A percentile compares a stretch with the other conserved stretches of the same genome.
phyloP scores from a whole-genome alignment of 2,329 filamentous ascomycete species.

The Penicillium palitans region DNA sequence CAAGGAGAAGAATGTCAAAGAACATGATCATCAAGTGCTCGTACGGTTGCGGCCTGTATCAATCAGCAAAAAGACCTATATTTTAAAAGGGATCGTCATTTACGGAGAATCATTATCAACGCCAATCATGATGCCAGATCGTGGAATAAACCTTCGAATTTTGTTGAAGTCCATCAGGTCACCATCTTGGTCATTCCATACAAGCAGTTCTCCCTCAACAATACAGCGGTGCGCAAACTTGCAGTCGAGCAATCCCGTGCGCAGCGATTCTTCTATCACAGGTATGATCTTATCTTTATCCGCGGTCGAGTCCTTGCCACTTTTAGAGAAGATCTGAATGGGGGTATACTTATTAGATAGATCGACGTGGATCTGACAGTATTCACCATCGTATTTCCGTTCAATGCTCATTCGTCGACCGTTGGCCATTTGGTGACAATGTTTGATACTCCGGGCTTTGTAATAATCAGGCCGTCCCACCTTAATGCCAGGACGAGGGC shows the following conservation, averaged over 20 bases:
- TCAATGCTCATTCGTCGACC: conserved; percentile 69
- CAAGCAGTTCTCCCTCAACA: conserved; percentile 78
- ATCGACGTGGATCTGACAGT: conserved; percentile 84
- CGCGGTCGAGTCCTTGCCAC: conserved; percentile 80
- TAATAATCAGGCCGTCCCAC: conserved; percentile 64
- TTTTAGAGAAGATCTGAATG: conserved; percentile 87
- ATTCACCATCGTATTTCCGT: conserved; percentile 84
- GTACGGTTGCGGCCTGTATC: conserved; percentile 46
- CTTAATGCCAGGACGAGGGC: conserved; percentile 61
- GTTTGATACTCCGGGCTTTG: conserved; percentile 69
- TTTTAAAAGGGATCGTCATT: conserved; percentile 24
- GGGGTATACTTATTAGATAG: conserved; percentile 53
- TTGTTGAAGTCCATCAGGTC: conserved; percentile 75
- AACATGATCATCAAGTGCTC: conserved; percentile 63
- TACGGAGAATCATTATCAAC: conserved; percentile 68
- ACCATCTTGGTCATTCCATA: conserved; percentile 67
- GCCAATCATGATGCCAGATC: conserved; percentile 70
- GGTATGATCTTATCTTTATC: conserved; percentile 66
- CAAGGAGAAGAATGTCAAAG: conserved; percentile 60
- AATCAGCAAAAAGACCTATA: conserved; percentile 17
- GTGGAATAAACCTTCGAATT: conserved; percentile 74
- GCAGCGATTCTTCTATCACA: conserved; percentile 64
- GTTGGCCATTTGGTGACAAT: conserved; percentile 67
- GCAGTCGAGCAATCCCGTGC: conserved; percentile 60
- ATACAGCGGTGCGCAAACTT: conserved; percentile 68